These are phyloP conservation scores for Thielaviopsis ethacetica DNA, from an alignment of 2,329 filamentous ascomycete species.

Conservation along the genomic window DNA sequence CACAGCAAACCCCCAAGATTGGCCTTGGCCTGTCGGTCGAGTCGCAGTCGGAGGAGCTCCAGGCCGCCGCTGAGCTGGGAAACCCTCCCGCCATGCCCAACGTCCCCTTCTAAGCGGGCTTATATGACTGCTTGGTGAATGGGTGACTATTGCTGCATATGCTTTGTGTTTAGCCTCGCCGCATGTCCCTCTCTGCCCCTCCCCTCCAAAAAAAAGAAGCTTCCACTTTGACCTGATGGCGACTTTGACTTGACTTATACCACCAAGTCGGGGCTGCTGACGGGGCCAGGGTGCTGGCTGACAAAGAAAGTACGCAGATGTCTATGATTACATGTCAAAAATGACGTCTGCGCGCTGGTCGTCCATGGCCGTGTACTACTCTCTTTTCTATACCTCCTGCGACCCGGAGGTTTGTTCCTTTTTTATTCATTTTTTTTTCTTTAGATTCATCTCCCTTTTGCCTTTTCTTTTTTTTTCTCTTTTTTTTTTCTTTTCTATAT, in stretches of 20 bases:
- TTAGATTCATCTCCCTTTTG: not conserved
- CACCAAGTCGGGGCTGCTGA: too few relatives aligned
- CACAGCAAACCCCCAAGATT: conserved; percentile 83
- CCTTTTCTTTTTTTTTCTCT: conserved; percentile 4
- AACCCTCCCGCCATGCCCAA: conserved; percentile 34
- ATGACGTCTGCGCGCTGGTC: not conserved
- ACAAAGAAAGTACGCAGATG: too few relatives aligned
- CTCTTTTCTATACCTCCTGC: not conserved
- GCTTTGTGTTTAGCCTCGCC: not conserved
- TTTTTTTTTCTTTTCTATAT: conserved; percentile 4
- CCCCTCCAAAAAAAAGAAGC: not conserved
- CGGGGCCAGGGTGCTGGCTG: too few relatives aligned
- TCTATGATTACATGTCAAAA: too few relatives aligned
- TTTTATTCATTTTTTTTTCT: not conserved
- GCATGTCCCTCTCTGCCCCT: not conserved
- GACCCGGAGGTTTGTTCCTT: not conserved
- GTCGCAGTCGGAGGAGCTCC: conserved; percentile 66
- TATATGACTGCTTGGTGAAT: not conserved
- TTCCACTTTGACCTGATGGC: too few relatives aligned
- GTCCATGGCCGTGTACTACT: not conserved
- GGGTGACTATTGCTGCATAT: not conserved
- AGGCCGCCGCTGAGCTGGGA: conserved; percentile 62
- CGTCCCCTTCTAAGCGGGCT: conserved; percentile 44
- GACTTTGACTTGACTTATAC: too few relatives aligned
- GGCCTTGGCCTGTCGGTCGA: conserved; percentile 89